Base-by-base conservation (phyloP, 331 rosid species). In the Malus hybrid region DNA sequence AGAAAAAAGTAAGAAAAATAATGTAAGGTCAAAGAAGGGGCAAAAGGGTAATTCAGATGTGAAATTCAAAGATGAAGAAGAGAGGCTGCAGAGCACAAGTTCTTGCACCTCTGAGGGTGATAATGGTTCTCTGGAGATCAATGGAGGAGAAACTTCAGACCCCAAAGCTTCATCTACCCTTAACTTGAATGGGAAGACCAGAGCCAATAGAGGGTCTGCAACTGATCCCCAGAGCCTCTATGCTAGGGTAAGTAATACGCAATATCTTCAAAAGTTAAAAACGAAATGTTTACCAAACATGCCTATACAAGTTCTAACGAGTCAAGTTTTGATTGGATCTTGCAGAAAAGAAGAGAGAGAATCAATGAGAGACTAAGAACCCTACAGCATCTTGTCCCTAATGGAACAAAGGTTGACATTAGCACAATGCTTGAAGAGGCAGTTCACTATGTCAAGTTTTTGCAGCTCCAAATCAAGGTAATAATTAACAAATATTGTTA, bases 371-470 rank as follows among this genome's bases (percentile, higher is more conserved):
- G 98, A 32, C 57, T 94, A 57, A 88, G 85, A 87, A 88, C 87
- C 67, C 75, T 94, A 15, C 98, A 91, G 79, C 85, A 82, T 73
- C 90, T 94, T 79, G 95, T 94, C 57, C 98, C 98, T 6, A 94
- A 88, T 20, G 98, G 98, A 80, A 91, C 96, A 20, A 92, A 94
- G 96, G 98, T 93, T 66, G 98, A 93, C 82, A 90, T 93, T 52
- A 93, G 98, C 84, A 93, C 98, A 59, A 93, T 93, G 98, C 95
- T 93, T 57, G 98, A 93, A 88, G 97, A 93, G 73, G 96, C 98
- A 48, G 97, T 93, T 42, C 86, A 88, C 27, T 93, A 93, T 66
- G 98, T 93, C 73, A 87, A 93, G 79, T 93, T 93, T 81, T 83
- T 93, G 80, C 98, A 91, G 84, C 86, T 88, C 63, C 98, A 91